Conservation (phyloP, 306 rosid genomes). For the Prunus mume region DNA sequence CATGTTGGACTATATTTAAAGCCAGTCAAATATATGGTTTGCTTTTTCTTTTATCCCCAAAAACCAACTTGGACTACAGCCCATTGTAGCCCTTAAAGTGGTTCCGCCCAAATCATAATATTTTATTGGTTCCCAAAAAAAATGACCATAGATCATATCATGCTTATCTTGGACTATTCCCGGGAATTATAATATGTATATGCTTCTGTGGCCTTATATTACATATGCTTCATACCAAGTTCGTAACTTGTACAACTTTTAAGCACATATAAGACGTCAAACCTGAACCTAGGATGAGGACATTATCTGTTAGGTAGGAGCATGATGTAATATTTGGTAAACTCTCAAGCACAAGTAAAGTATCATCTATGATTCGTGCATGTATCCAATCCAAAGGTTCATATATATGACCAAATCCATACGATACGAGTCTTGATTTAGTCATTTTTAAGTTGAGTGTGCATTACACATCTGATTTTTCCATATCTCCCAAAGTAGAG, state of each 20-base stretch:
- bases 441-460: conserved; percentile 27
- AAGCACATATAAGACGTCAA: neutral
- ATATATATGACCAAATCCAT: neutral
- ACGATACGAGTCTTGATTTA: neutral
- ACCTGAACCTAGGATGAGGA: neutral
- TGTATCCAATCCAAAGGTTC: conserved; percentile 7
- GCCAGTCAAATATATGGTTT: no score
- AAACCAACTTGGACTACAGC: no score
- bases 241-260: neutral
- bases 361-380: conserved; percentile 1
- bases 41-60: no score
- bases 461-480: neutral
- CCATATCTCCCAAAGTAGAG: neutral
- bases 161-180: neutral
- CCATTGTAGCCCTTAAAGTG: no score
- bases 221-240: neutral
- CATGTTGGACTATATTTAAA: no score
- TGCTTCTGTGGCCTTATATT: no score
- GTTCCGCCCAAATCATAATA: neutral
- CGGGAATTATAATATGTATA: neutral
- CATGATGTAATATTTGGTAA: conserved; percentile 23
- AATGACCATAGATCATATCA: neutral
- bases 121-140: neutral
- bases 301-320: conserved; percentile 20
- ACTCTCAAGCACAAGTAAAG: conserved; percentile 10